A percentile compares a stretch with the other conserved stretches of the same genome.
These are phyloP conservation scores for Austroboletus novae-zelandiae DNA, from an alignment of 1,284 basidiomycete genomes.

Conservation along the genomic window DNA sequence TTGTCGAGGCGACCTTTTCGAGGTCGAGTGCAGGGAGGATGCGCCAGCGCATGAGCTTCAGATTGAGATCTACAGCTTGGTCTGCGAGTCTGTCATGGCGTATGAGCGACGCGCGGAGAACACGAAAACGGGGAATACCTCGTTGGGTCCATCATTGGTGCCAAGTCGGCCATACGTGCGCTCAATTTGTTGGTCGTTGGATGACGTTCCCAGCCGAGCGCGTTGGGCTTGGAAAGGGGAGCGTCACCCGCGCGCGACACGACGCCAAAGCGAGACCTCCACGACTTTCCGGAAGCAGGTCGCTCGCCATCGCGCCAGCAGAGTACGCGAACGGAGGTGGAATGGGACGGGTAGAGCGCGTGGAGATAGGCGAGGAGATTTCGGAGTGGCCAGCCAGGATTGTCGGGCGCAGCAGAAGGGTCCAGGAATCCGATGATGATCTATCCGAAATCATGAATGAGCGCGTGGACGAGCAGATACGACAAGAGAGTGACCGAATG, in stretches of 20 bases:
- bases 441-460: constrained; percentile 32
- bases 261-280: constrained; percentile 63
- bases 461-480: constrained; percentile 1
- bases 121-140: constrained; percentile 39
- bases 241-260: constrained; percentile 35
- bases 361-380: constrained; percentile 86
- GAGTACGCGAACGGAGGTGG: constrained; percentile 59
- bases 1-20: constrained; percentile 79
- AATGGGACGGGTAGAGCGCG: constrained; percentile 48
- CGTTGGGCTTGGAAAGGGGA: constrained; percentile 45
- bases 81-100: constrained; percentile 70
- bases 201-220: constrained; percentile 97
- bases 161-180: constrained; percentile 88
- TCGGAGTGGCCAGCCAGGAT: constrained; percentile 93
- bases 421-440: constrained; percentile 79
- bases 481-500: constrained; percentile 35
- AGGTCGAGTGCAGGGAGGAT: constrained; percentile 89
- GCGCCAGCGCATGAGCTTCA: constrained; percentile 98
- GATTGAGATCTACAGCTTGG: constrained; percentile 94
- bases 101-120: background rate
- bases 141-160: constrained; percentile 93
- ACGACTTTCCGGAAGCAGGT: constrained; percentile 38
- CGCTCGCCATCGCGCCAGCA: constrained; percentile 71
- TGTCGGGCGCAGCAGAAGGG: constrained; percentile 74
- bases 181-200: constrained; percentile 75